Evolutionary conservation across 371 early-diverging fungal genomes (phyloP), one percentile per base, ranked within the genome.

Genomic region (Caulochytrium protostelioides): DNA sequence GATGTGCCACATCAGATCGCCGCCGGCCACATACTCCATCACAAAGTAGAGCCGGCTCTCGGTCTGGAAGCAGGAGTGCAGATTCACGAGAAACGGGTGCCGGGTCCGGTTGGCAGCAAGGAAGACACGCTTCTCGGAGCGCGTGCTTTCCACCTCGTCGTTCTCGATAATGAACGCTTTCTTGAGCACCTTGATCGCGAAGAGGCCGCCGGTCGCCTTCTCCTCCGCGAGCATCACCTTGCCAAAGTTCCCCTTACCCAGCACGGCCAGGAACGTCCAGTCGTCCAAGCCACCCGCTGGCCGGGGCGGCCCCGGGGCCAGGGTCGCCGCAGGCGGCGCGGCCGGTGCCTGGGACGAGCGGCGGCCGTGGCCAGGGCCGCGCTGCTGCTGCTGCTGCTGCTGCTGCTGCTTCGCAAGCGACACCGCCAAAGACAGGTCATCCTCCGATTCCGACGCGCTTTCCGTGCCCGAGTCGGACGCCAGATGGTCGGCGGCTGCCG

Each of bases 21-120:
- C 99, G 40, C 99, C 99, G 16, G 70, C 65, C 5, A 97, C 77
- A 61, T 90, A 99, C 47, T 99, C 98, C 91, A 97, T 91, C 16
- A 95, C 91, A 55, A 98, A 86, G 58, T 82, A 94, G 22, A 97
- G 62, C 32, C 90, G 70, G 25, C 76, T 76, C 27, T 83, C 75
- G 0, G 86, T 79, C 54, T 94, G 91, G 65, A 95, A 94, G 48
- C 81, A 81, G 18, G 85, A 82, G 53, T 95, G 87, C 44, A 97
- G 60, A n/a, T 78, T 79, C 22, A 95, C 79, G 35, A 98, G 58
- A 75, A 97, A 99, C 13, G 95, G 90, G 44, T 91, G 92, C 6
- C 76, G 77, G 21, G 67, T 79, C 35, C 59, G 54, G 49, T 79
- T 86, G 23, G 87, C 90, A 8, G 76, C 62, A 46, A 76, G 69